These are phyloP conservation scores for Prunus fruticosa DNA, from an alignment of 306 rosid species.

Conservation along the genomic window DNA sequence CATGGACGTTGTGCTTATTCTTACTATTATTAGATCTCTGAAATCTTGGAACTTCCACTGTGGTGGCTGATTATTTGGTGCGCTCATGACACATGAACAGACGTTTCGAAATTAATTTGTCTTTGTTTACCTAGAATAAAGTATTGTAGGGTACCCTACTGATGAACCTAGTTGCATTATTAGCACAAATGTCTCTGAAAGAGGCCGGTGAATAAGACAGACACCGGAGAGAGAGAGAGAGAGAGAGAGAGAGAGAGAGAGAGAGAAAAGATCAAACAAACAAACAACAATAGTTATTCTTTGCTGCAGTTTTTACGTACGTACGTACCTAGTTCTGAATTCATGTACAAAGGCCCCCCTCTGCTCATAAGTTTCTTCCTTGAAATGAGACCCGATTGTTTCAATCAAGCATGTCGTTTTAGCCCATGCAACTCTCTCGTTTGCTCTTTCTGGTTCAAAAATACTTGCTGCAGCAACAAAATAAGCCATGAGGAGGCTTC, in stretches of 20 bases:
- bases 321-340: constrained; percentile 39
- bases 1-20: background rate
- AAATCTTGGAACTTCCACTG: background rate
- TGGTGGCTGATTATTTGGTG: background rate
- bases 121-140: background rate
- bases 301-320: background rate
- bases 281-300: background rate
- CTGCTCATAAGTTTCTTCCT: constrained; percentile 19
- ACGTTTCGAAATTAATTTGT: background rate
- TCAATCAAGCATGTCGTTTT: constrained; percentile 53
- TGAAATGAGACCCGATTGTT: constrained; percentile 45
- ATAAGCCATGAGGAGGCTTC: constrained; percentile 54
- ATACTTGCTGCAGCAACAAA: constrained; percentile 71
- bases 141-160: background rate
- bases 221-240: background rate
- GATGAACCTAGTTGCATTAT: background rate
- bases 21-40: background rate
- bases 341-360: constrained; percentile 45
- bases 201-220: background rate
- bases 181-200: background rate
- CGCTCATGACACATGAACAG: background rate
- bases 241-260: background rate
- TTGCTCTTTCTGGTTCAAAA: constrained; percentile 69
- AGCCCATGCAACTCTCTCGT: constrained; percentile 77
- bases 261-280: background rate